These are phyloP conservation scores for Cryptomeria japonica DNA, from an alignment of 75 land plant genomes.

Conservation along the genomic window DNA sequence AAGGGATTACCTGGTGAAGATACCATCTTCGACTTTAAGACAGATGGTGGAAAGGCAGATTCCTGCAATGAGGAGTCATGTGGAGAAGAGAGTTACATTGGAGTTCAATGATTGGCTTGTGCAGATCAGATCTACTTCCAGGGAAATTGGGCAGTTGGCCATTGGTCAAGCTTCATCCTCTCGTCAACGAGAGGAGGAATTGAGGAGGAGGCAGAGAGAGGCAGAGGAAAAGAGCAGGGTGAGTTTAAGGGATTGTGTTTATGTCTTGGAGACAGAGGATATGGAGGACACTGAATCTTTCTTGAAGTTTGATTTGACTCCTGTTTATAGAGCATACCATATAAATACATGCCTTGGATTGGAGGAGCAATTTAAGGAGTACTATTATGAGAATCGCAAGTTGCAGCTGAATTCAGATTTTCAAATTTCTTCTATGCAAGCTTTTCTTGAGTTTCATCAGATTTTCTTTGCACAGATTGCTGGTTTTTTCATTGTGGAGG, in stretches of 20 bases:
- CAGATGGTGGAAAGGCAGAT: slow-evolving; percentile 67
- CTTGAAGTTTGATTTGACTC: slow-evolving; percentile 71
- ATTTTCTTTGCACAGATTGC: slow-evolving; percentile 94
- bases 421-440: slow-evolving; percentile 84
- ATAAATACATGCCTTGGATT: slow-evolving; percentile 89
- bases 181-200: slow-evolving; percentile 94
- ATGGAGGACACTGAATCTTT: slow-evolving; percentile 38
- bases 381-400: slow-evolving; percentile 88
- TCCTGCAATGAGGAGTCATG: slow-evolving; percentile 61
- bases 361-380: slow-evolving; percentile 75
- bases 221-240: slow-evolving; percentile 83
- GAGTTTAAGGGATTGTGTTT: slow-evolving; percentile 70
- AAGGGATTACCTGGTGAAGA: slow-evolving; percentile 32
- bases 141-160: slow-evolving; percentile 88
- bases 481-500: slow-evolving; percentile 96
- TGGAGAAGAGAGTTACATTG: slow-evolving; percentile 66
- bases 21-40: slow-evolving; percentile 61
- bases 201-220: slow-evolving; percentile 77
- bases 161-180: slow-evolving; percentile 88
- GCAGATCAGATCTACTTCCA: slow-evolving; percentile 68
- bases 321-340: slow-evolving; percentile 90
- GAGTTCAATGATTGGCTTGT: slow-evolving; percentile 98
- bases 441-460: slow-evolving; percentile 93
- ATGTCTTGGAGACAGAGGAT: slow-evolving; percentile 70
- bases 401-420: slow-evolving; percentile 95